phyloP scores from a whole-genome alignment of 306 rosid genomes.

The Castanea mollissima region DNA sequence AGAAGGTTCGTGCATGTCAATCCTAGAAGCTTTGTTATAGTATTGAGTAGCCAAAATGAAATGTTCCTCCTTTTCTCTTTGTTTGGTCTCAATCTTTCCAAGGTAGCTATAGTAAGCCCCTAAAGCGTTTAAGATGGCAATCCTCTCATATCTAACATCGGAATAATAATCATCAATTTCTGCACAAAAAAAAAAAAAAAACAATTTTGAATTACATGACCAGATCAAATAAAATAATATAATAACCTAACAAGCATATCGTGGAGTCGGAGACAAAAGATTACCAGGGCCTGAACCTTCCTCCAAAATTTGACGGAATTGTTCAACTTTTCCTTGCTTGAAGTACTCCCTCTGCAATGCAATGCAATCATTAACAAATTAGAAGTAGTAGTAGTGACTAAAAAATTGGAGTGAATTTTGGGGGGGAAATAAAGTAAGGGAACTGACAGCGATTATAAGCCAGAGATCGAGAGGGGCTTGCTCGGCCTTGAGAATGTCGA shows the following conservation, averaged over 20 bases:
- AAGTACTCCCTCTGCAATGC: slow-evolving; percentile 90
- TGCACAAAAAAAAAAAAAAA: slow-evolving; percentile 27
- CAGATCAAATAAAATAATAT: neutral
- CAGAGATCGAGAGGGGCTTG: slow-evolving; percentile 99
- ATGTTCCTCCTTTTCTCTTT: slow-evolving; percentile 96
- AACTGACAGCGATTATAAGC: slow-evolving; percentile 90
- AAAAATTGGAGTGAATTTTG: no score
- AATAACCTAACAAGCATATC: no score
- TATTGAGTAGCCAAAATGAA: slow-evolving; percentile 95
- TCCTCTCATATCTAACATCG: slow-evolving; percentile 96
- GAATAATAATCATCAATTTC: slow-evolving; percentile 98
- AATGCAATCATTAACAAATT: neutral
- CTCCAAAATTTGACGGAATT: slow-evolving; percentile 92
- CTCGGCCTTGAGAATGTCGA: slow-evolving; percentile 96
- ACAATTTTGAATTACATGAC: neutral
- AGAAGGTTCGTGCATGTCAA: slow-evolving; percentile 95
- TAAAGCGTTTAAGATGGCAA: slow-evolving; percentile 91
- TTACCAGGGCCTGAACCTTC: slow-evolving; percentile 97
- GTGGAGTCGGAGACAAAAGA: no score
- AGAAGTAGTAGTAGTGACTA: neutral
- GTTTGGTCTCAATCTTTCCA: slow-evolving; percentile 96
- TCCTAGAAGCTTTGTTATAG: slow-evolving; percentile 94
- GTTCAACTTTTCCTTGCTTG: slow-evolving; percentile 88
- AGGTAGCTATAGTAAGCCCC: slow-evolving; percentile 97
- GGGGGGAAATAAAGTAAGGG: no score